Evolutionary conservation across 2,329 filamentous ascomycete genomes (phyloP), one percentile per base, ranked within the genome.

Genomic region (Cladosporium sp.): DNA sequence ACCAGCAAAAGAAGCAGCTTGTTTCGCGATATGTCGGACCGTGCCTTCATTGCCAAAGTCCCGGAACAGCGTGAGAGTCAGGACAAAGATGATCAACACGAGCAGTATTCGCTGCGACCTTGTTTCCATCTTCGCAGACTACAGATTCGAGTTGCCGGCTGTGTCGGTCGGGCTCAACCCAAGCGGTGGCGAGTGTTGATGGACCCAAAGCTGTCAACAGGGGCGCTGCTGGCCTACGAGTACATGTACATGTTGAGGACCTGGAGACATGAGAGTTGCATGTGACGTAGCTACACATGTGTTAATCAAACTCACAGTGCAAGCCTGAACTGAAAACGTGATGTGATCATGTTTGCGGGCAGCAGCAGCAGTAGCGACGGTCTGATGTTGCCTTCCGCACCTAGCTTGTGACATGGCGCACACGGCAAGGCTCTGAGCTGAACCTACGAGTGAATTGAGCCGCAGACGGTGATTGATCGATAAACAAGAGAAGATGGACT

Each of bases 71-170:
- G 56, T 21, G 23, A 60, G 11, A 6, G 48, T 26, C 18, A 65
- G 43, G n/a, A 30, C 61, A 25, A 67, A 48, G 43, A 69, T 25
- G 25, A 67, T 46, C n/a, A 63, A 2, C 10, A 67, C 18, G 2
- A 67, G 51, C 23, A 67, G 48, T 25, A 61, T 39, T 2, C 64
- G 66, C 54, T 67, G 61, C 43, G 46, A n/a, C 6, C 61, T 60
- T 10, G 53, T 39, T 18, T 65, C 64, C 60, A 69, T 66, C 21
- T 23, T 48, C 4, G 3, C 14, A 25, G 8, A 28, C 26, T 46
- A 46, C 8, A 46, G n/a, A 3, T 13, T 46, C n/a, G 8, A 21
- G 21, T 21, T 11, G n/a, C 39, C 39, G n/a, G 4, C 3, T 5
- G n/a, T 46, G 39, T 46, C n/a, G 36, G 39, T 46, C n/a, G 36